Conservation (phyloP, 441 rosid species). For the Metrosideros polymorpha region DNA sequence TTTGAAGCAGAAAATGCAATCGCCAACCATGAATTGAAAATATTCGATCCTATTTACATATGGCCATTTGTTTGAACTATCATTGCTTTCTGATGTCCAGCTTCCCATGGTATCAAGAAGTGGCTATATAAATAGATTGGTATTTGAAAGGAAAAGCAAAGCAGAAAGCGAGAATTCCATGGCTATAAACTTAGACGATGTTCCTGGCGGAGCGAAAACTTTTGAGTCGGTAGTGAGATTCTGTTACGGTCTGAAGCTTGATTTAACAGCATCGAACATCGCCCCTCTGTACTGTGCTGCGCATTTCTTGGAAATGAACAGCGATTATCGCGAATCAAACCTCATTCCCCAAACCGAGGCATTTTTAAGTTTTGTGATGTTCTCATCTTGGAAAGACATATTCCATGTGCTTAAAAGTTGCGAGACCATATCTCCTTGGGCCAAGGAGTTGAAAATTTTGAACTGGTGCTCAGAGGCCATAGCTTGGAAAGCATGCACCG, state of each 20-base stretch:
- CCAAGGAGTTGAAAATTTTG: slow-evolving; percentile 27
- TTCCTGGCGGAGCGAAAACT: slow-evolving; percentile 41
- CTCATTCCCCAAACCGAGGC: slow-evolving; percentile 36
- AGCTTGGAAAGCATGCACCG: slow-evolving; percentile 38
- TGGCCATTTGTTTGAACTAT: background rate
- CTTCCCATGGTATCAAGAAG: slow-evolving; percentile 49
- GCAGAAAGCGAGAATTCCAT: background rate
- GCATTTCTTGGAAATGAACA: slow-evolving; percentile 47
- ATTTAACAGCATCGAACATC: slow-evolving; percentile 32
- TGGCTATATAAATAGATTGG: slow-evolving; percentile 39
- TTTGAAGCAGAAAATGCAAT: background rate
- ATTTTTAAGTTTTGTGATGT: slow-evolving; percentile 23
- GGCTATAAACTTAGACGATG: slow-evolving; percentile 17
- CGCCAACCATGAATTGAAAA: background rate
- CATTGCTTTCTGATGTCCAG: slow-evolving; percentile 15
- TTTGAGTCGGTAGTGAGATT: slow-evolving; percentile 35
- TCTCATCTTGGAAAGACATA: slow-evolving; percentile 42
- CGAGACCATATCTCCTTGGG: slow-evolving; percentile 30
- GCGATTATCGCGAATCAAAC: slow-evolving; percentile 33
- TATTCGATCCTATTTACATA: background rate
- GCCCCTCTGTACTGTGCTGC: slow-evolving; percentile 39
- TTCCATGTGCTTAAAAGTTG: slow-evolving; percentile 39
- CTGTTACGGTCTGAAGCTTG: slow-evolving; percentile 49
- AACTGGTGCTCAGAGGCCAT: slow-evolving; percentile 43
- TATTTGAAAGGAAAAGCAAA: slow-evolving; percentile 16